phyloP scores from a whole-genome alignment of 805 yeast species.

The Hagleromyces aurorensis region DNA sequence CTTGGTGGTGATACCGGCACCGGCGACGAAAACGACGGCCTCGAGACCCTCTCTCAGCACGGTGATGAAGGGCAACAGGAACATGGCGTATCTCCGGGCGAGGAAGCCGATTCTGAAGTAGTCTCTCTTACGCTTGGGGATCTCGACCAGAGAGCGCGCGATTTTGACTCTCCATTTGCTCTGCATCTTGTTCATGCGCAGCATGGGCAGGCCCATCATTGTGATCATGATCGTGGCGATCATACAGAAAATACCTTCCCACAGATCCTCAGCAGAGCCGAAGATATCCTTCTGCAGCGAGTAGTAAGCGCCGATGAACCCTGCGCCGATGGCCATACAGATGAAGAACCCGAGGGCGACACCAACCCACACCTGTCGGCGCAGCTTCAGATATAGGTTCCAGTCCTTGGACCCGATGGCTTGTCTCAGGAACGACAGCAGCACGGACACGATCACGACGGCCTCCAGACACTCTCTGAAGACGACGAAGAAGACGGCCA shows the following conservation, averaged over 20 bases:
- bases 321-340: slow-evolving; percentile 83
- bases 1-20: slow-evolving; percentile 68
- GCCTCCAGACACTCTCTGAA: slow-evolving; percentile 95
- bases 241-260: slow-evolving; percentile 95
- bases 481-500: slow-evolving; percentile 73
- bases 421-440: slow-evolving; percentile 86
- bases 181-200: slow-evolving; percentile 92
- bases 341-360: slow-evolving; percentile 61
- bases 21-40: slow-evolving; percentile 93
- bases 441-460: slow-evolving; percentile 80
- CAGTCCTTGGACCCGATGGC: slow-evolving; percentile 56
- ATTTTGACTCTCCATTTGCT: slow-evolving; percentile 95
- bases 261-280: slow-evolving; percentile 79
- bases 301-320: slow-evolving; percentile 91
- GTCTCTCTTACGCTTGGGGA: slow-evolving; percentile 42
- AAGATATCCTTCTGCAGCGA: slow-evolving; percentile 74
- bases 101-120: slow-evolving; percentile 47
- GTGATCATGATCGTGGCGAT: slow-evolving; percentile 87
- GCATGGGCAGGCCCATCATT: slow-evolving; percentile 93
- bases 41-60: slow-evolving; percentile 94
- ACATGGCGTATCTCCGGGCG: slow-evolving; percentile 76
- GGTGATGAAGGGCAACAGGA: slow-evolving; percentile 82
- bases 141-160: slow-evolving; percentile 69
- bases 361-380: slow-evolving; percentile 86
- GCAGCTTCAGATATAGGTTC: slow-evolving; percentile 49